A percentile compares a stretch with the other conserved stretches of the same genome.
phyloP scores from a whole-genome alignment of 192 early-diverging fungal genomes.

The Obelidium mucronatum region DNA sequence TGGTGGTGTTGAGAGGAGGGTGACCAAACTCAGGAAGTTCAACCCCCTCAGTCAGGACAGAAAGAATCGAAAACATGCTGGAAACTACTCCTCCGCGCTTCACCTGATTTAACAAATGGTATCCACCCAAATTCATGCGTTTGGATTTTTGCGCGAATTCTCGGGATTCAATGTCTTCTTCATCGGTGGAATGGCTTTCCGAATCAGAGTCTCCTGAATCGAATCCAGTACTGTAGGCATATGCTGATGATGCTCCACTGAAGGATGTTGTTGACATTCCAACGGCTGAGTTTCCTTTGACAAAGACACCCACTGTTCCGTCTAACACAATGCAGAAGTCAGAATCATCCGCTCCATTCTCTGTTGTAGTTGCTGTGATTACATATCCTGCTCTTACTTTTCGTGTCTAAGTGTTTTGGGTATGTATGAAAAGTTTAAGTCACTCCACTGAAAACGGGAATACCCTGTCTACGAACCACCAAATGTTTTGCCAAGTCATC shows the following conservation, averaged over 20 bases:
- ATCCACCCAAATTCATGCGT: conserved; percentile 39
- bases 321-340: conserved; percentile 97
- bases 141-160: too few species aligned
- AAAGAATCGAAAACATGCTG: conserved; percentile 91
- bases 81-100: conserved; percentile 87
- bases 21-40: conserved; percentile 1
- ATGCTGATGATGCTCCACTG: not conserved
- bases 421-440: too few species aligned
- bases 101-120: conserved; percentile 86
- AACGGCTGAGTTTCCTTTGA: conserved; percentile 54
- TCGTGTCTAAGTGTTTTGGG: conserved; percentile 42
- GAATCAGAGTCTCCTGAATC: conserved; percentile 43
- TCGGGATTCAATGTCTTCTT: conserved; percentile 43
- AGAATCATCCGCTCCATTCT: too few species aligned
- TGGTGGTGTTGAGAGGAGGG: too few species aligned
- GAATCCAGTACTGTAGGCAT: conserved; percentile 15
- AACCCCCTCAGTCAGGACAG: conserved; percentile 82
- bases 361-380: conserved; percentile 40
- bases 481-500: conserved; percentile 92
- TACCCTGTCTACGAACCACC: too few species aligned
- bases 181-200: conserved; percentile 33
- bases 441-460: too few species aligned
- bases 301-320: conserved; percentile 90
- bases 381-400: conserved; percentile 58
- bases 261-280: not conserved